A percentile compares a stretch with the other conserved stretches of the same genome.
These are phyloP conservation scores for Cruciata laevipes DNA, from an alignment of 257 asterid genomes.

Conservation along the genomic window DNA sequence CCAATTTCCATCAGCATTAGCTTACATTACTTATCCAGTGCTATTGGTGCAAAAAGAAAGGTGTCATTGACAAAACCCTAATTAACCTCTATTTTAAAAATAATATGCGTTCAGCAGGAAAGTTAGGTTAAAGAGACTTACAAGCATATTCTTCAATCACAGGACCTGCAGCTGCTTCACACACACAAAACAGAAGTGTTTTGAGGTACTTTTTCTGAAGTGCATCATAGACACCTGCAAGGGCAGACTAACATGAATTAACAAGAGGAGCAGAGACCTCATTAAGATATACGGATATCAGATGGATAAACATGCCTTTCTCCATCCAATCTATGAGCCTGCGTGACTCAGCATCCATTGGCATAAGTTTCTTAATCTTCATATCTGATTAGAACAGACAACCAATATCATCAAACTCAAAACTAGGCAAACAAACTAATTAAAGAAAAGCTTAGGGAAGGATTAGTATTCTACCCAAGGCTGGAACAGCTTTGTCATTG, in stretches of 20 bases:
- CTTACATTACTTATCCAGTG: neutral
- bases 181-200: conserved; percentile 78
- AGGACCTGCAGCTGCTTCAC: conserved; percentile 76
- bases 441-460: neutral
- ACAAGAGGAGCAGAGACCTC: conserved; percentile 11
- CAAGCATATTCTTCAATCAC: conserved; percentile 92
- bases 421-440: neutral
- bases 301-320: conserved; percentile 49
- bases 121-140: conserved; percentile 26
- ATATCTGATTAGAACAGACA: conserved; percentile 44
- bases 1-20: neutral
- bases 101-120: neutral
- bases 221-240: conserved; percentile 86
- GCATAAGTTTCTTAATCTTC: conserved; percentile 98
- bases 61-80: neutral
- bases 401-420: conserved; percentile 13
- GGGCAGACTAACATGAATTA: conserved; percentile 12
- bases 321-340: conserved; percentile 97
- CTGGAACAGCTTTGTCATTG: conserved; percentile 30
- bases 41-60: neutral
- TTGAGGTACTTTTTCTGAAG: conserved; percentile 85
- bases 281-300: conserved; percentile 9
- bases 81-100: neutral
- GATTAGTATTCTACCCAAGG: conserved; percentile 47
- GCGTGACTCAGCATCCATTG: conserved; percentile 95